Evolutionary conservation across 176 grass and related monocot genomes (phyloP).

Genomic region (Chloris gayana): DNA sequence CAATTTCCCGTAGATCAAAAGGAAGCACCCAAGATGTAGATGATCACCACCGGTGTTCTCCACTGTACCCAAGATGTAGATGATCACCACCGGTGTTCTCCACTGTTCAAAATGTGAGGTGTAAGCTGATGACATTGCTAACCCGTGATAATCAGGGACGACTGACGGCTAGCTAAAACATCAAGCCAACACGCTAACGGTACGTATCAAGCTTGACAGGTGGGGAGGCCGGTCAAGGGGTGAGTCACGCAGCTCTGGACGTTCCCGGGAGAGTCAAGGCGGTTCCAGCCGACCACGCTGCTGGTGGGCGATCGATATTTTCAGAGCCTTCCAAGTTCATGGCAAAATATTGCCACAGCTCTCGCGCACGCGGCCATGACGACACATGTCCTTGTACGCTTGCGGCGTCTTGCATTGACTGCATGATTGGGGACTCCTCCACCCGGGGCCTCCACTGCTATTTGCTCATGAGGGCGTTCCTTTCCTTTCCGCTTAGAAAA

Average conservation of each 20-base stretch:
- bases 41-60: no score
- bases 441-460: background rate
- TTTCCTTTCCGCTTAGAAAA: constrained; percentile 47
- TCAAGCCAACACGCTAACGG: background rate
- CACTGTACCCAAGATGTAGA: no score
- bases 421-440: constrained; percentile 48
- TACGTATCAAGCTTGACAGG: background rate
- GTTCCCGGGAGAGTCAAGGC: constrained; percentile 34
- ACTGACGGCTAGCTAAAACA: background rate
- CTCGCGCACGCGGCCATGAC: background rate
- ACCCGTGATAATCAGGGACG: constrained; percentile 7
- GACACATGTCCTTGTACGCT: constrained; percentile 48
- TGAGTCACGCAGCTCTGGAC: constrained; percentile 41
- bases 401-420: constrained; percentile 16
- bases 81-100: background rate
- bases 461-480: constrained; percentile 29
- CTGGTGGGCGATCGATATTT: constrained; percentile 36
- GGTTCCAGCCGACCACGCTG: constrained; percentile 42
- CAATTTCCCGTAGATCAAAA: no score
- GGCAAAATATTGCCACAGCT: constrained; percentile 8
- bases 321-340: constrained; percentile 19
- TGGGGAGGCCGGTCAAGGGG: constrained; percentile 22
- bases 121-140: constrained; percentile 17
- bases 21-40: no score
- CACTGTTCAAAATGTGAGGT: constrained; percentile 11